Percentiles rank a stretch among this genome's conserved stretches.
Evolutionary conservation across 2,329 filamentous ascomycete genomes (phyloP).

Genomic region (Cladobotryum mycophilum): DNA sequence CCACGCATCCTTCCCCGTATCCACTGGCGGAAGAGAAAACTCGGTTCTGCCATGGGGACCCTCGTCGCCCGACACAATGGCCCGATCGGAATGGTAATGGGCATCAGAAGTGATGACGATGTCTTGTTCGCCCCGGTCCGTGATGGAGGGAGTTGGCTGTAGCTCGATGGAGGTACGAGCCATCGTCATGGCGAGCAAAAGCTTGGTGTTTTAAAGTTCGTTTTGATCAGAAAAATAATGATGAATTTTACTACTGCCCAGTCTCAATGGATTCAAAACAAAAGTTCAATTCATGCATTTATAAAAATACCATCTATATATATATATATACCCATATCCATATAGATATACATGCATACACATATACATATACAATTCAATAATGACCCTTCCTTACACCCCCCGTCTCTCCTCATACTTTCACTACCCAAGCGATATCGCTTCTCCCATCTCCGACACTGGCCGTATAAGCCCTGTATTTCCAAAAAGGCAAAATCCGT

Average conservation of each 20-base stretch:
- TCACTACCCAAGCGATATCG: too few relatives aligned
- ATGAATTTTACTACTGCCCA: too few relatives aligned
- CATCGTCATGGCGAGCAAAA: background rate
- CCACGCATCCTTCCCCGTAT: constrained; percentile 29
- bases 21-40: constrained; percentile 23
- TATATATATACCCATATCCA: background rate
- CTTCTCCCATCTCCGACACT: too few relatives aligned
- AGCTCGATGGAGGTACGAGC: background rate
- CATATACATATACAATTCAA: background rate
- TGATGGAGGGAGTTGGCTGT: background rate
- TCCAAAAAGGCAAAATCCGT: too few relatives aligned
- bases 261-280: too few relatives aligned
- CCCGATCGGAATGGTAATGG: background rate
- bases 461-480: too few relatives aligned
- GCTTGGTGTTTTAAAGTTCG: background rate
- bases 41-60: constrained; percentile 9
- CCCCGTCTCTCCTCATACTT: too few relatives aligned
- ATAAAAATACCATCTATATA: constrained; percentile 1
- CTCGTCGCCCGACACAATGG: background rate
- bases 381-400: too few relatives aligned
- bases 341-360: too few relatives aligned
- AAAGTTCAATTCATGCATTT: too few relatives aligned
- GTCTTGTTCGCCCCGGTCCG: background rate
- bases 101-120: background rate
- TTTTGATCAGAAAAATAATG: background rate